These are phyloP conservation scores for Chaetoceros tenuissimus DNA, from an alignment of 108 stramenopile genomes.

Conservation along the genomic window DNA sequence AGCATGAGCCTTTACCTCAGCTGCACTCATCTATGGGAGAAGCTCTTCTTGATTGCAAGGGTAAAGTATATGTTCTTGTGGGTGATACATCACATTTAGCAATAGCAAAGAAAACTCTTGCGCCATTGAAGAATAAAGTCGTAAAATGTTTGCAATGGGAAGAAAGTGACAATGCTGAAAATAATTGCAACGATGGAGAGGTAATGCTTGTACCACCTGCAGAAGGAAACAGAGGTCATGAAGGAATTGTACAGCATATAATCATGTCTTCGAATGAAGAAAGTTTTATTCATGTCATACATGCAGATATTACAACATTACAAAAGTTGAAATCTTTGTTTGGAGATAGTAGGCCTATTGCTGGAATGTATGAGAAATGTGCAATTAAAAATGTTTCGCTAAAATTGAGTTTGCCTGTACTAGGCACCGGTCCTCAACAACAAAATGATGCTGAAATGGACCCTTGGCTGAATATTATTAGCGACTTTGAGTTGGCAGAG, in stretches of 20 bases:
- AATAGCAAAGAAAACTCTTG: not conserved
- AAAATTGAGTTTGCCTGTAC: slow-evolving; percentile 13
- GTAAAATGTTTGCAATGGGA: no score
- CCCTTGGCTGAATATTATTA: slow-evolving; percentile 23
- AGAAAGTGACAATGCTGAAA: no score
- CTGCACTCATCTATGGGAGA: not conserved
- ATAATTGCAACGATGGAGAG: no score
- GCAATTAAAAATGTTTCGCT: not conserved
- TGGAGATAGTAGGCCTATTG: not conserved
- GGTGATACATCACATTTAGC: not conserved
- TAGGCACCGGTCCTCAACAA: slow-evolving; percentile 12
- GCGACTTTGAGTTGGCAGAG: slow-evolving; percentile 6
- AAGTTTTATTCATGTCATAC: not conserved
- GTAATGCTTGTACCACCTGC: not conserved
- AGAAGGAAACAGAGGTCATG: not conserved
- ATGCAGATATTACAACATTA: not conserved
- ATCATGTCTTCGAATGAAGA: not conserved
- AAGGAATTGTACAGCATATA: not conserved
- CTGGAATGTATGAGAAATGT: not conserved
- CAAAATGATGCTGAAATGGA: slow-evolving; percentile 29
- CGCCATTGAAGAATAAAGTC: no score
- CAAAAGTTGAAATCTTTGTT: not conserved
- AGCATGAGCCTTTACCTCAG: not conserved
- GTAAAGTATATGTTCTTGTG: not conserved
- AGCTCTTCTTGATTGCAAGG: not conserved